Evolutionary conservation across 1,284 basidiomycete genomes (phyloP).

Genomic region (Trametes polyzona): DNA sequence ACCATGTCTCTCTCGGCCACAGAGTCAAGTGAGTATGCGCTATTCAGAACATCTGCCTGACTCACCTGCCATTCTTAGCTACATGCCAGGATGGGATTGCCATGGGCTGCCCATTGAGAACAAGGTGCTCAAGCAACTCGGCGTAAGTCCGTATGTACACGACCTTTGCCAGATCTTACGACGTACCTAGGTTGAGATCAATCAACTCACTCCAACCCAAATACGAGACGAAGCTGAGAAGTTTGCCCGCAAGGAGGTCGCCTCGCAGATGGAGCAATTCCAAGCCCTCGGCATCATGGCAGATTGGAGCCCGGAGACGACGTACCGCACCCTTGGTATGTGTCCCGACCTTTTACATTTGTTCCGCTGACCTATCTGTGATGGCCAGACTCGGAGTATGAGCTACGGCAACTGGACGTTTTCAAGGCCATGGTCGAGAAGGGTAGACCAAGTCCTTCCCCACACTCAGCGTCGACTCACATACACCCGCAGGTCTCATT

Average conservation of each 20-base stretch:
- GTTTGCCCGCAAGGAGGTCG: conserved; percentile 80
- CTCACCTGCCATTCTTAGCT: conserved; percentile 59
- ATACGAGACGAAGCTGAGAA: conserved; percentile 76
- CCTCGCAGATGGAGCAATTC: conserved; percentile 83
- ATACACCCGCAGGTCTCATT: conserved; percentile 65
- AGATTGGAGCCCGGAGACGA: conserved; percentile 78
- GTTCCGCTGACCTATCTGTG: conserved; percentile 2
- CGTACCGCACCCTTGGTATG: conserved; percentile 87
- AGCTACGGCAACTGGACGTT: conserved; percentile 86
- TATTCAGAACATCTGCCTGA: neutral
- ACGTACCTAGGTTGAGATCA: conserved; percentile 44
- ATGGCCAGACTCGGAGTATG: conserved; percentile 83
- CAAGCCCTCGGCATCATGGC: conserved; percentile 90
- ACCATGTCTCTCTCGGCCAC: conserved; percentile 78
- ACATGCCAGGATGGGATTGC: conserved; percentile 97
- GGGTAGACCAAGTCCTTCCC: conserved; percentile 46
- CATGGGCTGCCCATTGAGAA: conserved; percentile 98
- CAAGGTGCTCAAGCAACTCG: conserved; percentile 82
- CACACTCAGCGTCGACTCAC: neutral
- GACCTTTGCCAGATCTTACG: neutral
- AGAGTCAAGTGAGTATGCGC: conserved; percentile 76
- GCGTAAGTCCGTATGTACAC: conserved; percentile 46
- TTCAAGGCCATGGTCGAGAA: conserved; percentile 90
- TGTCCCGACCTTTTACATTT: conserved; percentile 12
- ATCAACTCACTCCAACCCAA: conserved; percentile 56